These are phyloP conservation scores for Phytopythium chamaehyphon DNA, from an alignment of 352 stramenopile genomes.

Conservation along the genomic window DNA sequence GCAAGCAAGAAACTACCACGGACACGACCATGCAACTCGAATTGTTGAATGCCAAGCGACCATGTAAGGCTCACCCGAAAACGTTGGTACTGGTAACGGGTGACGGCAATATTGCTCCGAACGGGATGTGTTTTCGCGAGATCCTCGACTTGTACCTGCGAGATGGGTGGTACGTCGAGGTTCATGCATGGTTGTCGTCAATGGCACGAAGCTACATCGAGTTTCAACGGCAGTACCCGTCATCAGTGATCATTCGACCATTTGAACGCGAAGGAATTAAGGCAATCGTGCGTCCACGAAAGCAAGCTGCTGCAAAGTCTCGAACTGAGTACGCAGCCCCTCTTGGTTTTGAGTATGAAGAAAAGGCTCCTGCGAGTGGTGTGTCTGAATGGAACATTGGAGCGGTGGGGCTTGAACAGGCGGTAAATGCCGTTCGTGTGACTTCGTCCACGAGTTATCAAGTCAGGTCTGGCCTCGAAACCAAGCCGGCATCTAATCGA, in stretches of 20 bases:
- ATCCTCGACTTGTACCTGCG: conserved; percentile 5
- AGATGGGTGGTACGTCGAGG: conserved; percentile 3
- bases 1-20: conserved; percentile 1
- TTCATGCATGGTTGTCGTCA: conserved; percentile 5
- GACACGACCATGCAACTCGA: conserved; percentile 6
- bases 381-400: no score
- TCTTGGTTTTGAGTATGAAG: no score
- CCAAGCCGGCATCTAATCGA: no score
- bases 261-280: neutral
- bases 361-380: no score
- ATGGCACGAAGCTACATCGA: conserved; percentile 4
- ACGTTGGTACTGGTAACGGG: conserved; percentile 4
- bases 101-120: conserved; percentile 1
- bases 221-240: conserved; percentile 4
- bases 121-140: conserved; percentile 4
- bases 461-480: no score
- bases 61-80: neutral
- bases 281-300: no score
- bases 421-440: no score
- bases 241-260: neutral
- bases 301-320: no score
- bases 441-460: no score
- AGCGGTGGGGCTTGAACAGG: no score
- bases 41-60: conserved; percentile 1
- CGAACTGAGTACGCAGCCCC: no score